Conservation (phyloP, 2,329 filamentous ascomycete genomes). For the Aspergillus sp. region DNA sequence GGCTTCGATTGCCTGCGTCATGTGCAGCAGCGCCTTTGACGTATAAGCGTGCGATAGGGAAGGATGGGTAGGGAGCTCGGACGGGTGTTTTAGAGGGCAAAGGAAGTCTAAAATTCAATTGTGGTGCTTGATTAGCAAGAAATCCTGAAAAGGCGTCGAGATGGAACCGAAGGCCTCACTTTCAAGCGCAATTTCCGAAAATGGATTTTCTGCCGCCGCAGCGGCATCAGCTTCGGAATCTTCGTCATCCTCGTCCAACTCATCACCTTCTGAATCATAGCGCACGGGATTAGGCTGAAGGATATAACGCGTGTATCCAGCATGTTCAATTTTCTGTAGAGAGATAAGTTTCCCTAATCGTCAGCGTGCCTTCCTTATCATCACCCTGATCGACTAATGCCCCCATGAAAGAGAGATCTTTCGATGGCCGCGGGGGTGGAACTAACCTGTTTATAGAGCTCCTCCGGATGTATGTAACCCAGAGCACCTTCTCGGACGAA, state of each 20-base stretch:
- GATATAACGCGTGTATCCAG: constrained; percentile 62
- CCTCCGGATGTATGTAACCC: constrained; percentile 53
- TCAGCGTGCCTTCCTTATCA: neutral
- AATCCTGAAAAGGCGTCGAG: neutral
- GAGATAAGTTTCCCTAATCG: neutral
- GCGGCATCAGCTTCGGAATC: constrained; percentile 60
- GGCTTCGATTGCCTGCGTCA: constrained; percentile 58
- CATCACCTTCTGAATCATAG: constrained; percentile 66
- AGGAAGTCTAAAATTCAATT: constrained; percentile 53
- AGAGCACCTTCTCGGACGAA: constrained; percentile 59
- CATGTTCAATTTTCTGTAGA: constrained; percentile 60
- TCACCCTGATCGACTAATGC: neutral
- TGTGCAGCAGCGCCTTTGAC: constrained; percentile 59
- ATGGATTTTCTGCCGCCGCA: constrained; percentile 64
- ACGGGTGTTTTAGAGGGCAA: constrained; percentile 63
- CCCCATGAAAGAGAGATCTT: neutral
- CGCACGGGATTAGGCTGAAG: constrained; percentile 60
- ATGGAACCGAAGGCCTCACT: constrained; percentile 42
- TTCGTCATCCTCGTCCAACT: constrained; percentile 60
- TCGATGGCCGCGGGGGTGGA: neutral
- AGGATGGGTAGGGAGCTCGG: constrained; percentile 61
- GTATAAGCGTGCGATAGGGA: constrained; percentile 61
- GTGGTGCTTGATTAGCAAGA: constrained; percentile 13
- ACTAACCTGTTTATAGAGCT: constrained; percentile 59
- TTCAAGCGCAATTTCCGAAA: constrained; percentile 59